phyloP scores from a whole-genome alignment of 305 asterid species.

The Fraxinus velutina region DNA sequence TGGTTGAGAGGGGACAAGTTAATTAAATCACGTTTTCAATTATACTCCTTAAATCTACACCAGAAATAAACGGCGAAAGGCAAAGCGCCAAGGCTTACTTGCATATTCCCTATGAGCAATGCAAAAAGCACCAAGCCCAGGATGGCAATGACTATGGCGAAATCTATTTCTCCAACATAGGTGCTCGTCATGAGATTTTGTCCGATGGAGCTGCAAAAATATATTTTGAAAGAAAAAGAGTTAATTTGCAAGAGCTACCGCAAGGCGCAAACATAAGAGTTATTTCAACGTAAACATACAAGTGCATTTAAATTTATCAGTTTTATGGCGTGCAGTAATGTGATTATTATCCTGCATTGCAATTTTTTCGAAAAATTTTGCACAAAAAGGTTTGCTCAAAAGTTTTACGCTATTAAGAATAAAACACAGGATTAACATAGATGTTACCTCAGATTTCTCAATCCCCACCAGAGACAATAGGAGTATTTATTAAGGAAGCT shows the following conservation, averaged over 20 bases:
- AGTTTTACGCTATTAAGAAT: not conserved
- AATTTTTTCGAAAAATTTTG: not conserved
- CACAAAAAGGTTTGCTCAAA: not conserved
- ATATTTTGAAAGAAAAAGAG: not conserved
- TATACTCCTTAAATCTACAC: not conserved
- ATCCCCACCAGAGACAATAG: constrained; percentile 67
- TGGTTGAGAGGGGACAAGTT: not conserved
- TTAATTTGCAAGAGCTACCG: not conserved
- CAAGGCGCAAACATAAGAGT: not conserved
- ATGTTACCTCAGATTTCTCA: constrained; percentile 45
- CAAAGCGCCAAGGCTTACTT: constrained; percentile 29
- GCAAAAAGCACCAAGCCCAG: constrained; percentile 60
- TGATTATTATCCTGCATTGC: not conserved
- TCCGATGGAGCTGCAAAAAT: constrained; percentile 54
- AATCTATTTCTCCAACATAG: constrained; percentile 47
- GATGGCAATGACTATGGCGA: constrained; percentile 52
- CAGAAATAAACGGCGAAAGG: not conserved
- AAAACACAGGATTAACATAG: not conserved
- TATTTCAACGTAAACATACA: not conserved
- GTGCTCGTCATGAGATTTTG: constrained; percentile 53
- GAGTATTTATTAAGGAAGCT: constrained; percentile 38
- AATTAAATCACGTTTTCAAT: not conserved
- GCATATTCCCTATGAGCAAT: constrained; percentile 57
- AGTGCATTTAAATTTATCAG: too few species aligned
- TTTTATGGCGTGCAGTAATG: too few species aligned